Base-by-base conservation (phyloP, 2,329 filamentous ascomycete genomes). In the Ceratocystis eucalypticola region DNA sequence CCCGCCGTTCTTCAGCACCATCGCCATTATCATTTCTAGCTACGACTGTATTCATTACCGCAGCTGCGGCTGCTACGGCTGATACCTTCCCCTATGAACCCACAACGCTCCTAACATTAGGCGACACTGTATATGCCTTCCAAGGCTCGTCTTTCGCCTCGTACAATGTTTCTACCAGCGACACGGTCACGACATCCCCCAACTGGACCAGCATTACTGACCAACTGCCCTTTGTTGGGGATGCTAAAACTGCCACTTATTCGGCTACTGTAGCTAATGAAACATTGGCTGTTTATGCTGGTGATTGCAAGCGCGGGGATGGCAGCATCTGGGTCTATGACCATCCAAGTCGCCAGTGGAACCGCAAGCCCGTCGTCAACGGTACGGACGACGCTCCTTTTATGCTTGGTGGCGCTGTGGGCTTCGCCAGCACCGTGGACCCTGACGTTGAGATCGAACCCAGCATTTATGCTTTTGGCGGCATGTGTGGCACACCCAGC, bases 391-490 rank as follows among this genome's bases (percentile, higher is more conserved):
- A 64, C 69, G 72, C 74, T 0, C 81, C 82, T 0, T 79, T 77
- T 65, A 82, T 82, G 69, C 76, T 85, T 1, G 81, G 82, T 12
- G 76, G 76, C 10, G 76, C 84, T 15, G 79, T 94, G 64, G 80
- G 85, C 28, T 96, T 91, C 73, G 87, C 89, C 22, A 80, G 80
- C 41, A 82, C 79, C 45, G 77, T 84, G 61, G 79, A 79, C 46
- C 83, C 81, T 0, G 41, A 65, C 12, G 55, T 25, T 12, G 20
- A 65, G 15, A 41, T 48, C 6, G 76, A 79, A 55, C 81, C 84
- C 0, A 79, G 79, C 10, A 76, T 88, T 22, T 96, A 91, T 73
- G 77, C 87, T 5, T 96, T 96, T 75, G 93, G 91, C 45, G 93
- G 93, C 70, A 96, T 96, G 91, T 97, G 93, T 72, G 64, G 64